Evolutionary conservation across 148 eudicot species (phyloP).

Genomic region (Cornus florida): DNA sequence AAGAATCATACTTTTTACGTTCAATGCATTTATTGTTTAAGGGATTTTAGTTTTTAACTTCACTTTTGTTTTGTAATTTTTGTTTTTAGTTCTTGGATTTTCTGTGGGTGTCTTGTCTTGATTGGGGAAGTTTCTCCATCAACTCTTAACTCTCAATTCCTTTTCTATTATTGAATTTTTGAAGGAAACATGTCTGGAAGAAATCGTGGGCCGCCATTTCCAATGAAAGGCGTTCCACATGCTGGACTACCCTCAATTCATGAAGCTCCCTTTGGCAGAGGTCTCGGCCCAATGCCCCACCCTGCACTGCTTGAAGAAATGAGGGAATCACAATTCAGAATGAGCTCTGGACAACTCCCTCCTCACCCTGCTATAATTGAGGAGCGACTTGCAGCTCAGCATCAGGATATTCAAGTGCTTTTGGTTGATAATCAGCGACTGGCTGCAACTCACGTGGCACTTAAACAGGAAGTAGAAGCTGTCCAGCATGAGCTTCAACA

Average conservation of each 20-base stretch:
- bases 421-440: constrained; percentile 78
- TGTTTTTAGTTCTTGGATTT: background rate
- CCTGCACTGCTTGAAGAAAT: constrained; percentile 70
- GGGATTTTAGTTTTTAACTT: background rate
- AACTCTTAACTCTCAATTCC: background rate
- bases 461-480: constrained; percentile 83
- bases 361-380: constrained; percentile 87
- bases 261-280: constrained; percentile 55
- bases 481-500: constrained; percentile 70
- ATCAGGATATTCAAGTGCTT: constrained; percentile 75
- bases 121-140: background rate
- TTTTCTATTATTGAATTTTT: background rate
- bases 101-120: background rate
- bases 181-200: constrained; percentile 59
- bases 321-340: constrained; percentile 66
- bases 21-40: no score
- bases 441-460: constrained; percentile 92
- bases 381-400: constrained; percentile 76
- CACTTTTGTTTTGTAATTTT: background rate
- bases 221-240: constrained; percentile 55
- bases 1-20: no score
- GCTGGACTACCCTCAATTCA: constrained; percentile 50
- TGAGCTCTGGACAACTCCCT: constrained; percentile 64
- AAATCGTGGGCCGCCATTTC: constrained; percentile 67
- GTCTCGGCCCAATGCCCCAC: constrained; percentile 56